phyloP scores from a whole-genome alignment of 169 alveolate species.

The Eimeria maxima region DNA sequence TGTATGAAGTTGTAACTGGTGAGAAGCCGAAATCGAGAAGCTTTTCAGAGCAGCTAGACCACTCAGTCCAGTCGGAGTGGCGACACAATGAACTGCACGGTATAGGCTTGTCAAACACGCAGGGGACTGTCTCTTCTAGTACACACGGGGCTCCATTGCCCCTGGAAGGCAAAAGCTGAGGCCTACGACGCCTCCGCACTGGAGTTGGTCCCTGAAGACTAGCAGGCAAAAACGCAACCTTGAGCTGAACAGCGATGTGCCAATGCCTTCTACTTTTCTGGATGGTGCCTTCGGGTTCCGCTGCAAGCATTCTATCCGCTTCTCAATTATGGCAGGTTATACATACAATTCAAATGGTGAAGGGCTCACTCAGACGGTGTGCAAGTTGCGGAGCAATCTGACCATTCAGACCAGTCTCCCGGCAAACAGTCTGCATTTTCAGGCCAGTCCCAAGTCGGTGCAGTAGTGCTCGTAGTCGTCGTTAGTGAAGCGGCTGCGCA shows the following conservation, averaged over 20 bases:
- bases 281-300: not conserved
- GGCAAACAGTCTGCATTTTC: slow-evolving; percentile 67
- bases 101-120: slow-evolving; percentile 42
- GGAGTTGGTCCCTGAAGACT: slow-evolving; percentile 32
- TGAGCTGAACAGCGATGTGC: not conserved
- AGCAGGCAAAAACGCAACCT: slow-evolving; percentile 2
- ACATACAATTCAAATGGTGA: not conserved
- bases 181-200: slow-evolving; percentile 71
- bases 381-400: slow-evolving; percentile 73
- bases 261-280: not conserved
- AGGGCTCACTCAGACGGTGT: slow-evolving; percentile 48
- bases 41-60: slow-evolving; percentile 72
- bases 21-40: slow-evolving; percentile 68
- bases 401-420: slow-evolving; percentile 73
- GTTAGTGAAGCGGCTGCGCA: slow-evolving; percentile 75
- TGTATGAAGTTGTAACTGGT: slow-evolving; percentile 57
- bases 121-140: slow-evolving; percentile 54
- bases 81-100: slow-evolving; percentile 66
- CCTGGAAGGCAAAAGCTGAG: slow-evolving; percentile 67
- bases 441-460: slow-evolving; percentile 77
- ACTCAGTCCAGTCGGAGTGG: slow-evolving; percentile 69
- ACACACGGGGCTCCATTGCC: slow-evolving; percentile 68
- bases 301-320: not conserved
- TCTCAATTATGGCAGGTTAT: not conserved
- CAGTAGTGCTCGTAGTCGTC: slow-evolving; percentile 58